Evolutionary conservation across 139 green algal species (phyloP).

Genomic region (Micractinium conductrix): DNA sequence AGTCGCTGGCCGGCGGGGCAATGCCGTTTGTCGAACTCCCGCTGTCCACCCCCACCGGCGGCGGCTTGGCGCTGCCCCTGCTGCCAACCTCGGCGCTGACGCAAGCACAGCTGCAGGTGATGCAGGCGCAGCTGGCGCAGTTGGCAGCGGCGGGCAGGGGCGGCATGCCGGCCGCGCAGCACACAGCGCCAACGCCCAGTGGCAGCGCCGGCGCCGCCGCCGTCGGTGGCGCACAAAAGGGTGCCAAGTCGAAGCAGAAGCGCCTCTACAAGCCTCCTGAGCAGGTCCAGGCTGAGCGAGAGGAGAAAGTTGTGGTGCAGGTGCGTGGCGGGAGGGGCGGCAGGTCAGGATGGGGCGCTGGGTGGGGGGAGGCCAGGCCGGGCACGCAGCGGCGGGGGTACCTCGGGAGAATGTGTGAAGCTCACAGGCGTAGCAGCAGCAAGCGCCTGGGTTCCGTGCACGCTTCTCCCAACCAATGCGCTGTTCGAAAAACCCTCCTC

Average conservation of each 20-base stretch:
- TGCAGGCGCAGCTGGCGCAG: neutral
- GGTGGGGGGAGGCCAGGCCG: neutral
- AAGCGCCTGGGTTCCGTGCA: too few species aligned
- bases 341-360: neutral
- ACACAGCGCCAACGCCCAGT: too few species aligned
- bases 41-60: too few species aligned
- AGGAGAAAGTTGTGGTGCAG: constrained; percentile 15
- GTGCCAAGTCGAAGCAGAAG: neutral
- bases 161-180: neutral
- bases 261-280: constrained; percentile 9
- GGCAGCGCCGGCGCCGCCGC: neutral
- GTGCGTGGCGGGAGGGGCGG: neutral
- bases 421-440: too few species aligned
- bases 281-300: neutral
- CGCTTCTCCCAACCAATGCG: too few species aligned
- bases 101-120: too few species aligned
- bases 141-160: neutral
- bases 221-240: neutral
- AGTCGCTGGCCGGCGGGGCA: too few species aligned
- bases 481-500: too few species aligned
- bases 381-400: too few species aligned
- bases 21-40: too few species aligned
- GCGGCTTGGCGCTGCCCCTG: neutral
- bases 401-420: too few species aligned
- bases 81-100: neutral